A percentile compares a stretch with the other conserved stretches of the same genome.
Evolutionary conservation across 139 green algal genomes (phyloP).

Genomic region (Gonium pectorale): DNA sequence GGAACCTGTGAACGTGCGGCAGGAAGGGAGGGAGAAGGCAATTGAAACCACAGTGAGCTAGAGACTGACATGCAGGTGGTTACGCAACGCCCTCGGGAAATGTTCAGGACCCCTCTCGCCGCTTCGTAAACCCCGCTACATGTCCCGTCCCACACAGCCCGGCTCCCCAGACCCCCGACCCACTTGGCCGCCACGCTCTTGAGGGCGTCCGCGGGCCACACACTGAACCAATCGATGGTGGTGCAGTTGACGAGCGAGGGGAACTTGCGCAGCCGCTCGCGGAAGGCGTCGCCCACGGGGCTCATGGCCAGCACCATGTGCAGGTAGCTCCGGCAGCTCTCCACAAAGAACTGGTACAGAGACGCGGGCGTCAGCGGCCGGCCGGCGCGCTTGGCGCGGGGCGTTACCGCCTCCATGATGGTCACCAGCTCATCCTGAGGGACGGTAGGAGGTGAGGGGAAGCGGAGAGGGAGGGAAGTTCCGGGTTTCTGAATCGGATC

Average conservation of each 20-base stretch:
- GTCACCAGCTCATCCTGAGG: constrained; percentile 51
- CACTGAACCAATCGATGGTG: constrained; percentile 80
- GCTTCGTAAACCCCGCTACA: too few species aligned
- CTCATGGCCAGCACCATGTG: constrained; percentile 80
- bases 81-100: too few species aligned
- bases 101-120: too few species aligned
- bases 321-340: constrained; percentile 70
- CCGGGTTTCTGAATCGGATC: constrained; percentile 50
- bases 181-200: constrained; percentile 76
- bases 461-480: background rate
- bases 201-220: constrained; percentile 77
- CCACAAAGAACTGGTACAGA: constrained; percentile 72
- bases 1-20: constrained; percentile 17
- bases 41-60: too few species aligned
- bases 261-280: constrained; percentile 81
- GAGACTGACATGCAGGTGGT: too few species aligned
- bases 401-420: constrained; percentile 61
- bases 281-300: constrained; percentile 78
- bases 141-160: too few species aligned
- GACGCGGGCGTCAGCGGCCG: constrained; percentile 56
- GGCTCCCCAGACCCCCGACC: background rate
- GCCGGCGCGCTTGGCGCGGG: constrained; percentile 60
- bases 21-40: background rate
- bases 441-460: background rate
- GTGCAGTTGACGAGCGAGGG: constrained; percentile 85